Evolutionary conservation across 352 stramenopile species (phyloP), one percentile per base, ranked within the genome.

Genomic region (Pythium guiyangense): DNA sequence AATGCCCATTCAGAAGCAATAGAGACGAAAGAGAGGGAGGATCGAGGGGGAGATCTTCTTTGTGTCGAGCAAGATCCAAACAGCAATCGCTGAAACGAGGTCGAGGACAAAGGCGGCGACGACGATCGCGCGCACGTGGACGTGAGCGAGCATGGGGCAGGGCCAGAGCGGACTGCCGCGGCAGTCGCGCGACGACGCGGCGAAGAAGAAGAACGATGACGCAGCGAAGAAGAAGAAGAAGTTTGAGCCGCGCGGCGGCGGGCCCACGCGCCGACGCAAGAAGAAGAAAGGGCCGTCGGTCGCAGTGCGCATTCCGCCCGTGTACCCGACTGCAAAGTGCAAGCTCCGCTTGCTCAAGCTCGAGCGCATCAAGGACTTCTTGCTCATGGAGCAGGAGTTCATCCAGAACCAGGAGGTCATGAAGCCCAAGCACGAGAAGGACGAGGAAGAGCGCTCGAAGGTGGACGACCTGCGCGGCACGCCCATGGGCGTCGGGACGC

Each of bases 401-500:
- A 99, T 99, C 76, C 93, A 97, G 62, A 99, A 99, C 81, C 97
- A 99, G 79, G 97, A 99, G 74, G 96, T 99, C 39, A 98, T 99
- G 73, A 99, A 99, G 77, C 96, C 97, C n/a, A 97, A 98, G 67
- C 96, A 99, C 73, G 93, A 99, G 67, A 97, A 98, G 56, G 97
- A 99, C 79, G 92, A 99, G 71, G 97, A 99, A 68, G 96, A 99
- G 67, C 86, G 96, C 46, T 96, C 97, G 52, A 99, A 99, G 75
- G 90, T 99, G 51, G 98, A 99, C 62, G 97, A 99, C 60, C 82
- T 99, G 46, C 92, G 98, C 29, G 98, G 98, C 52, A 98, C 90
- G 37, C 98, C 98, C 46, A 96, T 99, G 76, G 91, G 88, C 44
- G 97, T 99, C 31, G 97, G 98, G 51, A 99, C 92, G 39, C 80